Evolutionary conservation across 129 eudicot genomes (phyloP), one percentile per base, ranked within the genome.

Genomic region (Apium graveolens): DNA sequence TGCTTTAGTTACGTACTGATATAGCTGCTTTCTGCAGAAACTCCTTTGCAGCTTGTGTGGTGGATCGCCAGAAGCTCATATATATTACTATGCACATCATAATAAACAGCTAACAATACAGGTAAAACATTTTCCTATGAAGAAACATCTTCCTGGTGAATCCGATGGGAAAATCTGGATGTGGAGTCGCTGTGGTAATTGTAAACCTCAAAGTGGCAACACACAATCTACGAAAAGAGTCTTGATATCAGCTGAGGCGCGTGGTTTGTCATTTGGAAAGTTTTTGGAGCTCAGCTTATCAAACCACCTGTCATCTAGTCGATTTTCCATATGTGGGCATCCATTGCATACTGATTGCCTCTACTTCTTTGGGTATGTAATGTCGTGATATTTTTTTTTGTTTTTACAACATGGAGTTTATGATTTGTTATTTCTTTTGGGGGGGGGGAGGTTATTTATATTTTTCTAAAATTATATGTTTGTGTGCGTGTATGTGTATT

Each of bases 101-200:
- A 88, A 87, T 57, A 93, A 86, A 90, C 95, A 91, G 78, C 97
- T 93, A 34, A 91, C 87, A 26, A 85, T 93, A 60, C 90, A 88
- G 82, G 93, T 93, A 12, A 88, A 85, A 73, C 85, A 80, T n/a
- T 87, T 93, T 75, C 87, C 90, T 34, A 29, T 13, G 41, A 80
- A 80, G 18, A 87, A 83, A 84, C 81, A 76, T 65, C 77, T 93
- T 82, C 84, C 97, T 43, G 92, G 98, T 74, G 91, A 87, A 82
- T 65, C 77, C n/a, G 97, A 89, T 74, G 95, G 98, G 76, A 93
- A 93, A 83, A 88, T 93, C 77, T 93, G 98, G 98, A 93, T 93
- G 98, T 93, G 98, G 98, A 91, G 98, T 85, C 87, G 94, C 72
- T 95, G 98, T 90, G 97, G 96, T 70, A 89, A 89, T 78, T 91